Evolutionary conservation across 768 basidiomycete genomes (phyloP).

Genomic region (Rickenella mellea): DNA sequence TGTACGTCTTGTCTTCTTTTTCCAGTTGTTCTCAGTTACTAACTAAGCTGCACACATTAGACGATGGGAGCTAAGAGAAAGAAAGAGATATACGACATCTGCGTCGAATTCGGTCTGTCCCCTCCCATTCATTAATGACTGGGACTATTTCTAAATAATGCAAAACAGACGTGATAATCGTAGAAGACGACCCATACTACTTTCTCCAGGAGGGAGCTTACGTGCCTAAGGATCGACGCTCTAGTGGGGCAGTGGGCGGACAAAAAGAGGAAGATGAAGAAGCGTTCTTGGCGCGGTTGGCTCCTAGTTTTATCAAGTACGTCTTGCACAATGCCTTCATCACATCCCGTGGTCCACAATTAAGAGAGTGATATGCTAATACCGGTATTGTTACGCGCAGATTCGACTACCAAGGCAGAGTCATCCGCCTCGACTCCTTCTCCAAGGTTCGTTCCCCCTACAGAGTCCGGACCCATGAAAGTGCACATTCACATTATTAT

Average conservation of each 20-base stretch:
- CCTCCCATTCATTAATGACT: neutral
- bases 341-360: neutral
- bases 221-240: slow-evolving; percentile 24
- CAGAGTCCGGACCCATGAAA: neutral
- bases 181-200: slow-evolving; percentile 80
- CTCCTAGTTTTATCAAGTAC: slow-evolving; percentile 52
- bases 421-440: slow-evolving; percentile 76
- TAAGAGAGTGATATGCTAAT: no score
- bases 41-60: slow-evolving; percentile 16
- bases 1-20: slow-evolving; percentile 27
- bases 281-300: slow-evolving; percentile 42
- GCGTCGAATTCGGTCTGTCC: slow-evolving; percentile 61
- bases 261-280: slow-evolving; percentile 25
- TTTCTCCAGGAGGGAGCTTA: slow-evolving; percentile 61
- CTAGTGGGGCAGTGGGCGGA: slow-evolving; percentile 1
- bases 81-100: slow-evolving; percentile 73
- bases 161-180: slow-evolving; percentile 55
- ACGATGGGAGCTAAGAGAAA: slow-evolving; percentile 58
- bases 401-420: slow-evolving; percentile 72
- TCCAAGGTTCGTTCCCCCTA: slow-evolving; percentile 41
- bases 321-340: slow-evolving; percentile 2
- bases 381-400: slow-evolving; percentile 18
- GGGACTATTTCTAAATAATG: neutral
- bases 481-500: slow-evolving; percentile 1
- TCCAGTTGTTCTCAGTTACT: neutral